phyloP scores from a whole-genome alignment of 345 rosid genomes.

The Populus davidiana region DNA sequence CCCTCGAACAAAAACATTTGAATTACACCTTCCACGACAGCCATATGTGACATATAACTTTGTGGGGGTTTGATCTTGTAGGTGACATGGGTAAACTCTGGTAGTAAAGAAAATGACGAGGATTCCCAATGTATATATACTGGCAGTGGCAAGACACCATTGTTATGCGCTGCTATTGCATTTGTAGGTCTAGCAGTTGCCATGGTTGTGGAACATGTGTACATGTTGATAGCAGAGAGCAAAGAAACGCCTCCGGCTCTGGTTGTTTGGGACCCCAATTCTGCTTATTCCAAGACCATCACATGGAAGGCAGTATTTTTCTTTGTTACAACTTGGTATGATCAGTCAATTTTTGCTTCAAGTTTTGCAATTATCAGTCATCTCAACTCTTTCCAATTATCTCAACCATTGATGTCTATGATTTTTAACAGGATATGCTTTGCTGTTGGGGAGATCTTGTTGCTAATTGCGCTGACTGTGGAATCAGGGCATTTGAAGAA shows the following conservation, averaged over 20 bases:
- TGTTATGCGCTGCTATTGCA: slow-evolving; percentile 55
- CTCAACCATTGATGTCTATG: neutral
- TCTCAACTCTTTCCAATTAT: neutral
- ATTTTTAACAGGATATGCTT: slow-evolving; percentile 57
- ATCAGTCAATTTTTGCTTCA: neutral
- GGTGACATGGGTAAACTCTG: slow-evolving; percentile 49
- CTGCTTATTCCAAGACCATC: slow-evolving; percentile 37
- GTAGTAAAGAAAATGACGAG: slow-evolving; percentile 13
- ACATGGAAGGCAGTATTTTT: slow-evolving; percentile 72
- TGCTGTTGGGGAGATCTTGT: slow-evolving; percentile 66
- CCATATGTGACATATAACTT: neutral
- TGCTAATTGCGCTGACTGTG: slow-evolving; percentile 71
- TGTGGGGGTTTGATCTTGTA: slow-evolving; percentile 20
- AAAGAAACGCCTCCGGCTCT: slow-evolving; percentile 52
- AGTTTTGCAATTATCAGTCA: neutral
- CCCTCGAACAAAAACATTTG: neutral
- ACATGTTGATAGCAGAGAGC: slow-evolving; percentile 61
- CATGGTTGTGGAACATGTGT: slow-evolving; percentile 67
- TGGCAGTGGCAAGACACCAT: slow-evolving; percentile 67
- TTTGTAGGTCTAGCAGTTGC: slow-evolving; percentile 61
- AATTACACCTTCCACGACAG: neutral
- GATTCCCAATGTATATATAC: slow-evolving; percentile 57
- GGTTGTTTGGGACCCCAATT: slow-evolving; percentile 47
- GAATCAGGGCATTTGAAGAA: slow-evolving; percentile 86
- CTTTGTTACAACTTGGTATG: slow-evolving; percentile 76